Percentiles rank a stretch among this genome's conserved stretches.
These are phyloP conservation scores for Penicillium parvum DNA, from an alignment of 495 filamentous ascomycete genomes.

Conservation along the genomic window DNA sequence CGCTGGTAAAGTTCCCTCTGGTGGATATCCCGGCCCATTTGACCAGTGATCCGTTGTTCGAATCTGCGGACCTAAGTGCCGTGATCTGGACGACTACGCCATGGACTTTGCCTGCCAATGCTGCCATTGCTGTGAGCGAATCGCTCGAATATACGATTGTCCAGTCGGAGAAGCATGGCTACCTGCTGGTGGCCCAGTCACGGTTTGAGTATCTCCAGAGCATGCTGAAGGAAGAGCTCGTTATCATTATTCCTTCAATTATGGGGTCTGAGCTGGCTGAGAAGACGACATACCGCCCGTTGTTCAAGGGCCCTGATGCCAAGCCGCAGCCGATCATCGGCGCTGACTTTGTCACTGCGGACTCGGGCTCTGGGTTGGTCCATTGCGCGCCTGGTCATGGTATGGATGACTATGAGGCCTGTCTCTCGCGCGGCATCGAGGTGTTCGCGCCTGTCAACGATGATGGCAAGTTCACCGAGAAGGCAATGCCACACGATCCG, in stretches of 20 bases:
- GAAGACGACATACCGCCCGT: constrained; percentile 59
- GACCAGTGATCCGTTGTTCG: constrained; percentile 29
- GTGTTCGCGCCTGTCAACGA: constrained; percentile 79
- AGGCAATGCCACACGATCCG: constrained; percentile 65
- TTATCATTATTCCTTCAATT: constrained; percentile 54
- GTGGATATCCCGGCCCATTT: constrained; percentile 46
- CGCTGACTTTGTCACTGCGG: constrained; percentile 79
- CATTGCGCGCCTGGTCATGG: constrained; percentile 94
- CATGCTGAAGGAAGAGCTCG: constrained; percentile 37
- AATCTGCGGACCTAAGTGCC: constrained; percentile 52
- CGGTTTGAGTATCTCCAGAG: constrained; percentile 54
- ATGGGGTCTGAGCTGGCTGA: constrained; percentile 61
- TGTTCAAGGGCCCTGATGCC: constrained; percentile 51
- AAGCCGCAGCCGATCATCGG: constrained; percentile 64
- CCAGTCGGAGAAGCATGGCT: constrained; percentile 48
- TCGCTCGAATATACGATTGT: constrained; percentile 72
- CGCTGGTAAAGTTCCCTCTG: constrained; percentile 77
- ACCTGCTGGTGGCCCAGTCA: constrained; percentile 61
- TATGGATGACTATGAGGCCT: constrained; percentile 92
- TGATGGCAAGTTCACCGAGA: constrained; percentile 69
- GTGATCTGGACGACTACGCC: constrained; percentile 98
- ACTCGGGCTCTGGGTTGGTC: constrained; percentile 87
- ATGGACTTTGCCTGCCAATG: constrained; percentile 94
- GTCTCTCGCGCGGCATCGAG: constrained; percentile 57
- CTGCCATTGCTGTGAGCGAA: constrained; percentile 73